phyloP scores from a whole-genome alignment of 2,329 filamentous ascomycete species.

The Zasmidium citrigriseum region DNA sequence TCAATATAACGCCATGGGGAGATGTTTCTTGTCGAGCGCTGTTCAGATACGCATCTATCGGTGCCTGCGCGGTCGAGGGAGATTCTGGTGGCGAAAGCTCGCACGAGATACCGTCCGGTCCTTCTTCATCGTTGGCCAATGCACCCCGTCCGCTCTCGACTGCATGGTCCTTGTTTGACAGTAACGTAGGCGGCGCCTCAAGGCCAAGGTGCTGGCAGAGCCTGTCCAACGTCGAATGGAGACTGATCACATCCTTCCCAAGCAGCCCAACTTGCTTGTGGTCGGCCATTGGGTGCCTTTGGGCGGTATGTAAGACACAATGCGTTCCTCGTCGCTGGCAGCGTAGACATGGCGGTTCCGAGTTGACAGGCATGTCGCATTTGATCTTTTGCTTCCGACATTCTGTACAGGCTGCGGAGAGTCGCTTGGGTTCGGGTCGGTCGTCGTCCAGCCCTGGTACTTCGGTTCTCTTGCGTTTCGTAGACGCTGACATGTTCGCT shows the following conservation, averaged over 20 bases:
- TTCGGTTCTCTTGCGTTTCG: conserved; percentile 12
- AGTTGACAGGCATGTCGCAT: conserved; percentile 54
- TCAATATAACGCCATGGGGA: conserved; percentile 28
- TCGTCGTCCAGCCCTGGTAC: neutral
- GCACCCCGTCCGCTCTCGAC: neutral
- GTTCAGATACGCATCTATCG: conserved; percentile 26
- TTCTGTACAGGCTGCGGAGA: conserved; percentile 48
- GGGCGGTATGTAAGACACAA: conserved; percentile 55
- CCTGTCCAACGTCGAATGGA: conserved; percentile 43
- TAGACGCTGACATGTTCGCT: neutral
- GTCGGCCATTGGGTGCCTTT: conserved; percentile 51
- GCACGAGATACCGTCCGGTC: conserved; percentile 13
- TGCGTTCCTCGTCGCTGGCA: conserved; percentile 53
- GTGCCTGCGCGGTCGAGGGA: conserved; percentile 38
- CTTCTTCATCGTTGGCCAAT: conserved; percentile 1
- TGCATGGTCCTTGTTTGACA: conserved; percentile 30
- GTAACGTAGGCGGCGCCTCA: conserved; percentile 39
- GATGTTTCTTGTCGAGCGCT: conserved; percentile 35
- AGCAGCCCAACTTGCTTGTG: conserved; percentile 30
- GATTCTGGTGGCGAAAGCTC: conserved; percentile 32
- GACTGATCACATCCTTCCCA: conserved; percentile 28
- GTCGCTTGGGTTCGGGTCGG: conserved; percentile 10
- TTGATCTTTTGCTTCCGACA: conserved; percentile 58
- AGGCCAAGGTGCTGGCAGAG: conserved; percentile 42
- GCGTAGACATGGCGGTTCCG: conserved; percentile 51